Conservation (phyloP, 176 grass and related monocot species). For the Oryza meridionalis region DNA sequence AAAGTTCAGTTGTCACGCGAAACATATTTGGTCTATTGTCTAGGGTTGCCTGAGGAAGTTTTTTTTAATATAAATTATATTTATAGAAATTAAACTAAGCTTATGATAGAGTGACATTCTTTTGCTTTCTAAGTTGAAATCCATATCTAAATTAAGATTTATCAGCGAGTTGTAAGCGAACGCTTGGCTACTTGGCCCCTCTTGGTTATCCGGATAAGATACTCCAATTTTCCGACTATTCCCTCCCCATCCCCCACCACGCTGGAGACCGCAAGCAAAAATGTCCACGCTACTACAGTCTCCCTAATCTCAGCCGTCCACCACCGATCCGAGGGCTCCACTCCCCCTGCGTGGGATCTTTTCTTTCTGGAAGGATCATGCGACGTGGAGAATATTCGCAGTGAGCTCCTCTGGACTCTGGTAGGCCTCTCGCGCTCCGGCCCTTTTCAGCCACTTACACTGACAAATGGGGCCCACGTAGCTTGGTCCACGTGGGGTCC, state of each 20-base stretch:
- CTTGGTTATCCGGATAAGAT: not conserved
- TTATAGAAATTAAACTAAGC: no score
- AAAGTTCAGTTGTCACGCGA: no score
- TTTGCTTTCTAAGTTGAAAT: no score
- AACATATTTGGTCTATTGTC: no score
- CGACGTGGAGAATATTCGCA: slow-evolving; percentile 43
- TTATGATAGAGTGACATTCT: no score
- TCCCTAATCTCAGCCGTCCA: not conserved
- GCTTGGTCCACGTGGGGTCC: not conserved
- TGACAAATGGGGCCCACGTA: not conserved
- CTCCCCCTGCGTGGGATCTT: not conserved
- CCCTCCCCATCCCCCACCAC: not conserved
- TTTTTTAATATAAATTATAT: no score
- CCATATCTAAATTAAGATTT: no score
- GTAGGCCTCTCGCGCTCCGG: not conserved
- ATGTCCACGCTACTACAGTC: no score
- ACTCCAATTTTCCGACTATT: not conserved
- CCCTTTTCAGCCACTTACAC: accelerated
- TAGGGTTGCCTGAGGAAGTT: no score
- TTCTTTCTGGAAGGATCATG: slow-evolving; percentile 7
- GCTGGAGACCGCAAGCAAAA: not conserved
- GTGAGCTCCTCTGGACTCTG: not conserved
- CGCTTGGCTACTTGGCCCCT: no score
- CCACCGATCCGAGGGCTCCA: not conserved
- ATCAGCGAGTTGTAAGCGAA: no score